Conservation (phyloP, 495 filamentous ascomycete species). For the Neurospora intermedia region DNA sequence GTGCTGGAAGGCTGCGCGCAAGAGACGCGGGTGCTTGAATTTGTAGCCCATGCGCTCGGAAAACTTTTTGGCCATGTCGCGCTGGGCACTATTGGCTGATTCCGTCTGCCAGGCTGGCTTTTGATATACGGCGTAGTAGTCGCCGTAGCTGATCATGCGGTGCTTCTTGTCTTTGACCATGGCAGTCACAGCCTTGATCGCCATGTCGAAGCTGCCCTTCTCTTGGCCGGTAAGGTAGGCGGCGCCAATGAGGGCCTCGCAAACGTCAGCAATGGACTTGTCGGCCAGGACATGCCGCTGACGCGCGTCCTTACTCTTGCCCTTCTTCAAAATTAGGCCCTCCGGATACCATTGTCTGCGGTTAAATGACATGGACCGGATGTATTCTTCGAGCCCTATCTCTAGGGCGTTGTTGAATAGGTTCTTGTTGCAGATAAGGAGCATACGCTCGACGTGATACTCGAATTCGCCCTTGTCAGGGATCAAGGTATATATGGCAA, state of each 20-base stretch:
- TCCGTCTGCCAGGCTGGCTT: constrained; percentile 62
- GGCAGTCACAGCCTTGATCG: constrained; percentile 70
- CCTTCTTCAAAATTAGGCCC: constrained; percentile 47
- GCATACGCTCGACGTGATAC: constrained; percentile 85
- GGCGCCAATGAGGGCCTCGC: constrained; percentile 88
- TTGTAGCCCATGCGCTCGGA: constrained; percentile 58
- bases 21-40: constrained; percentile 69
- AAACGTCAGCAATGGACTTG: constrained; percentile 95
- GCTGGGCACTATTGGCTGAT: constrained; percentile 47
- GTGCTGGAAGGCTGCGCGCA: constrained; percentile 81
- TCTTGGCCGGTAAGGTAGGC: constrained; percentile 54
- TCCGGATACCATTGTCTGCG: constrained; percentile 75
- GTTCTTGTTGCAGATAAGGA: constrained; percentile 85
- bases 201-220: constrained; percentile 54
- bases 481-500: constrained; percentile 64
- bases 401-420: constrained; percentile 65
- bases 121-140: constrained; percentile 62
- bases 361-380: constrained; percentile 75
- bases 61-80: constrained; percentile 56
- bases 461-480: constrained; percentile 76
- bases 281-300: constrained; percentile 58
- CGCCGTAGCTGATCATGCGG: constrained; percentile 50
- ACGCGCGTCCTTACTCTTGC: constrained; percentile 33
- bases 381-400: constrained; percentile 60
- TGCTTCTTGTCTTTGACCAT: constrained; percentile 63